Conservation (phyloP, 2,329 filamentous ascomycete genomes). For the Periconia sp. region DNA sequence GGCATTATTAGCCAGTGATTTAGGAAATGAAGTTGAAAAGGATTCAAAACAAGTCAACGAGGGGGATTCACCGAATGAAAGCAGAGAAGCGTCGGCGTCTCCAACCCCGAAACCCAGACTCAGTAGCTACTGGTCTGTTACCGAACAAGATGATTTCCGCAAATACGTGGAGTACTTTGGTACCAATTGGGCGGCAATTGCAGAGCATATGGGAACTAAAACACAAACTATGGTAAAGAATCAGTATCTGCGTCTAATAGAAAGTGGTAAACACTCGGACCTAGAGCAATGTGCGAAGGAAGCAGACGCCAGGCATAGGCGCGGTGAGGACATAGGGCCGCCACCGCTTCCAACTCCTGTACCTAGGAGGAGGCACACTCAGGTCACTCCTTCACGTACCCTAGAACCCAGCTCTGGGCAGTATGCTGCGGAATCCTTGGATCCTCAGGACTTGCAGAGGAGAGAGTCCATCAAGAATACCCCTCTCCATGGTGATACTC, state of each 20-base stretch:
- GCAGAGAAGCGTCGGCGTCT: no score
- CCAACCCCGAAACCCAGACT: conserved; percentile 62
- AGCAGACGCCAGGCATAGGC: conserved; percentile 45
- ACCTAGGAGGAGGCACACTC: conserved; percentile 47
- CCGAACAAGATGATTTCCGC: conserved; percentile 76
- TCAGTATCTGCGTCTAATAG: conserved; percentile 51
- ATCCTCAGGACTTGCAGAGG: no score
- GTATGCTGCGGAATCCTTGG: no score
- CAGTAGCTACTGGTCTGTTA: conserved; percentile 86
- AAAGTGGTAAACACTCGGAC: conserved; percentile 45
- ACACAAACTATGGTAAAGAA: conserved; percentile 79
- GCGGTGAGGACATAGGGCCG: conserved; percentile 50
- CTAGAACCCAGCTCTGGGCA: no score
- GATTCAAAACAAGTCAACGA: no score
- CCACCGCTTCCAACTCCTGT: conserved; percentile 53
- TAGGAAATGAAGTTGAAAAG: no score
- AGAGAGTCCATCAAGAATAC: no score
- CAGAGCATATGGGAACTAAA: conserved; percentile 78
- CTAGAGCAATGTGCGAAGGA: conserved; percentile 45
- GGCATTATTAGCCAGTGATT: no score
- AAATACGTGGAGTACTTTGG: conserved; percentile 73
- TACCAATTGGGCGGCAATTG: conserved; percentile 76
- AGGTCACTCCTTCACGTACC: conserved; percentile 42
- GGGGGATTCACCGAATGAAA: no score
- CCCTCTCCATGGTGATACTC: no score